Conservation (phyloP, 1,284 basidiomycete genomes). For the Ceratobasidium sp. region DNA sequence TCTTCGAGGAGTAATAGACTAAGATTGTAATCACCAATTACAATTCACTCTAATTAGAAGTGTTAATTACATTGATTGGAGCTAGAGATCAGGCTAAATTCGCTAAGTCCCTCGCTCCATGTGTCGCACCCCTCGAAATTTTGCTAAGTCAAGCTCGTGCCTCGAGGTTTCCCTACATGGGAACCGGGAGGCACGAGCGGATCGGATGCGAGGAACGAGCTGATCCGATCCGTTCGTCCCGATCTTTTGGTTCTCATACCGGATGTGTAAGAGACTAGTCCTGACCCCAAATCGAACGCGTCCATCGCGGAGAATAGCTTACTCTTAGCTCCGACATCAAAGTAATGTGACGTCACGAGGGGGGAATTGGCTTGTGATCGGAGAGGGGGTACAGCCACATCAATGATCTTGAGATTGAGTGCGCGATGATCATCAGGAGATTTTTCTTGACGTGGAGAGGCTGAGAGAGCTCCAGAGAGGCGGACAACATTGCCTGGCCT, state of each 20-base stretch:
- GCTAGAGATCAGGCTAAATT: conserved; percentile 15
- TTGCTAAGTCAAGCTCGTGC: conserved; percentile 30
- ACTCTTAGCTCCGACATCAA: too few relatives aligned
- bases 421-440: too few relatives aligned
- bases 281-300: too few relatives aligned
- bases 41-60: conserved; percentile 23
- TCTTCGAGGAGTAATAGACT: too few relatives aligned
- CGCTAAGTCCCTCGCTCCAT: conserved; percentile 26
- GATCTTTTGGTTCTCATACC: conserved; percentile 35
- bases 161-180: conserved; percentile 16
- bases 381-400: too few relatives aligned
- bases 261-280: conserved; percentile 38
- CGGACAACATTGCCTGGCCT: too few relatives aligned
- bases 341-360: too few relatives aligned
- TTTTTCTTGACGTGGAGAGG: too few relatives aligned
- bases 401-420: too few relatives aligned
- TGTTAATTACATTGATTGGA: not conserved
- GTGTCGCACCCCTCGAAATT: conserved; percentile 8
- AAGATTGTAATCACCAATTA: conserved; percentile 24
- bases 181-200: conserved; percentile 31
- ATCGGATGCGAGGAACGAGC: conserved; percentile 26
- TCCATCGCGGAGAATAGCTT: too few relatives aligned
- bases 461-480: too few relatives aligned
- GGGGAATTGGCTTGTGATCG: too few relatives aligned
- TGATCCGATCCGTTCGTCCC: conserved; percentile 7